Conservation (phyloP, 139 green algal species). For the Dunaliella primolecta region DNA sequence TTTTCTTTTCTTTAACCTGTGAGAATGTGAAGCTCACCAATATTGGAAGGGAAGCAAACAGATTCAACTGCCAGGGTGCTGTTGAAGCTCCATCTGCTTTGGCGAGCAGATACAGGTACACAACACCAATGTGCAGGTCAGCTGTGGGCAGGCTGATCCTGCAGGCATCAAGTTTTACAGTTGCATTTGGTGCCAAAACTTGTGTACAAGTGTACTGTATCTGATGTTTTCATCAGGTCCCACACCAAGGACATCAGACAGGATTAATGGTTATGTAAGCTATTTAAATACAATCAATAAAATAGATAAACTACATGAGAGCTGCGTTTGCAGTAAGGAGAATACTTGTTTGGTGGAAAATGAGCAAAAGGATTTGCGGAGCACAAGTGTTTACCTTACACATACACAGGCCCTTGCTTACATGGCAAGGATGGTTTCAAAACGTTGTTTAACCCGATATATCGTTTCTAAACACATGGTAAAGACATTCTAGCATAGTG, state of each 20-base stretch:
- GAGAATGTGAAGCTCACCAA: not conserved
- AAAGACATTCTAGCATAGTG: not conserved
- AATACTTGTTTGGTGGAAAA: too few relatives aligned
- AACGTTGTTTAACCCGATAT: too few relatives aligned
- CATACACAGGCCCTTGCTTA: too few relatives aligned
- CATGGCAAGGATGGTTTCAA: too few relatives aligned
- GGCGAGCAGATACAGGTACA: not conserved
- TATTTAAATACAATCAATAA: not conserved
- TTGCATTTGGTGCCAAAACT: not conserved
- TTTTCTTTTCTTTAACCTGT: too few relatives aligned
- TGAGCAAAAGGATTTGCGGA: not conserved
- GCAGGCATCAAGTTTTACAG: not conserved
- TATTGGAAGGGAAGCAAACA: not conserved
- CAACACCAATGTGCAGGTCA: not conserved
- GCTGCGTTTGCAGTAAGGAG: not conserved
- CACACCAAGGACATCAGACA: too few relatives aligned
- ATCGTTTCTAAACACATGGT: too few relatives aligned
- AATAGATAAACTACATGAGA: not conserved
- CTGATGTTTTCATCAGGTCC: not conserved
- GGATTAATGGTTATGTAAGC: not conserved
- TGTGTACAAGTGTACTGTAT: not conserved
- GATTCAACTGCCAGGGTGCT: not conserved
- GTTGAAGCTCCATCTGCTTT: too few relatives aligned
- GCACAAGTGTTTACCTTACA: too few relatives aligned
- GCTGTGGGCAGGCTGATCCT: not conserved